Evolutionary conservation across 2,329 filamentous ascomycete genomes (phyloP), one percentile per base, ranked within the genome.

Genomic region (Exophiala spinifera): DNA sequence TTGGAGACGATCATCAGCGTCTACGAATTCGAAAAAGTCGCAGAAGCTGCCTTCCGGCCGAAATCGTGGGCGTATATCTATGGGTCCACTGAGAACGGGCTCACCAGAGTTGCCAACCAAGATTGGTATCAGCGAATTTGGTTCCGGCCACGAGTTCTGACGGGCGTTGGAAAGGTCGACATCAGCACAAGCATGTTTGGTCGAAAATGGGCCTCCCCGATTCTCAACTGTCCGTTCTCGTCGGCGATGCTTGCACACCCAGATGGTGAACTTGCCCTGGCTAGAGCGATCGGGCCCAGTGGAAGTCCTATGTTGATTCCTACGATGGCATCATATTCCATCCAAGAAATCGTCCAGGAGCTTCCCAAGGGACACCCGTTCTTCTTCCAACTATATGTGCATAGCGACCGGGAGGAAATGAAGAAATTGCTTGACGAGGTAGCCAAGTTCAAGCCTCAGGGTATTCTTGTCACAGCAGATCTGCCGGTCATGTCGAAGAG

Each of bases 331-430:
- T 82, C 80, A 0, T 85, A 77, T 60, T 75, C 82, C 0, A 71
- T 84, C 34, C 65, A 73, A 1, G 81, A 84, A 51, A 79, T 86
- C 25, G 69, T 74, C 23, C 67, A 65, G 17, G 67, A 51, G 8
- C 19, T 57, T 3, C 55, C 54, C 4, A 17, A 34, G 20, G 28
- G 40, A 21, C 53, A 62, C 49, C 61, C 60, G 10, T 55, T 59
- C 42, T 61, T 63, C 49, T 83, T 84, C 63, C 82, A 85, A 65
- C 72, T 86, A 4, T 86, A 86, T 61, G 79, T 85, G 47, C 78
- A 84, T 66, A 79, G 78, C 61, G 72, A 83, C 57, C 72, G 80
- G 0, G 51, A 65, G 7, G 78, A 80, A 53, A 79, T 79, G 14
- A 76, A 77, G 57, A 69, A 69, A 1, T 67, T 84, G 1, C 66